Percentiles rank a stretch among this genome's conserved stretches.
Evolutionary conservation across 768 basidiomycete genomes (phyloP).

Genomic region (Phanerochaete carnosa): DNA sequence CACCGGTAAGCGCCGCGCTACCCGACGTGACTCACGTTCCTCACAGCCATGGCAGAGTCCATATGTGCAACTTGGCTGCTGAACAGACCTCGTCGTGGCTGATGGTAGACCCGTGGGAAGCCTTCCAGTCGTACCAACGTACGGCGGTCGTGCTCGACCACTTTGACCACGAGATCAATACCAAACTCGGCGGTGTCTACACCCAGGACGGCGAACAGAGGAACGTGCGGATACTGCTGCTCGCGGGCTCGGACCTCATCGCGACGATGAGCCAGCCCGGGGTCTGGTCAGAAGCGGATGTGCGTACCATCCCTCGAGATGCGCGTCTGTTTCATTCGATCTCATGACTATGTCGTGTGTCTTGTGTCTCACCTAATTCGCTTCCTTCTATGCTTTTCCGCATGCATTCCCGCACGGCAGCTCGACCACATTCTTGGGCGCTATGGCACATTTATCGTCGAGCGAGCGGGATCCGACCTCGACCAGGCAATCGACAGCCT

Average conservation of each 20-base stretch:
- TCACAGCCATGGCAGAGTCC: constrained; percentile 47
- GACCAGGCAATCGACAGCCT: constrained; percentile 75
- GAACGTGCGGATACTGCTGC: constrained; percentile 82
- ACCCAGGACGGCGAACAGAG: constrained; percentile 73
- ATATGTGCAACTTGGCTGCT: constrained; percentile 86
- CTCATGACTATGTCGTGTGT: constrained; percentile 3
- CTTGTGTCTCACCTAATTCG: background rate
- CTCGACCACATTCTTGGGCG: constrained; percentile 94
- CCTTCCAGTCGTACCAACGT: constrained; percentile 90
- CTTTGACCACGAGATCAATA: constrained; percentile 94
- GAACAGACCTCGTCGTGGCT: constrained; percentile 91
- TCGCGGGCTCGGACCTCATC: constrained; percentile 98
- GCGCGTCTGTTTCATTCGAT: constrained; percentile 1
- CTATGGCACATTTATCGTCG: constrained; percentile 93
- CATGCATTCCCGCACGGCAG: constrained; percentile 37
- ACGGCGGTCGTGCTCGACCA: constrained; percentile 98
- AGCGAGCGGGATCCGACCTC: constrained; percentile 92
- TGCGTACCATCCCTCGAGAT: constrained; percentile 40
- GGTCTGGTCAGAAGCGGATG: constrained; percentile 94
- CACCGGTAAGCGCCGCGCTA: constrained; percentile 69
- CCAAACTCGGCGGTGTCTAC: constrained; percentile 71
- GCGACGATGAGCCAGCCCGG: constrained; percentile 98
- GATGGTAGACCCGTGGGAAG: constrained; percentile 99
- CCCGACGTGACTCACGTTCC: constrained; percentile 18
- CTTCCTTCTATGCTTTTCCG: constrained; percentile 8